Conservation (phyloP, 1,139 yeast genomes). For the Saccharomyces hybrid region DNA sequence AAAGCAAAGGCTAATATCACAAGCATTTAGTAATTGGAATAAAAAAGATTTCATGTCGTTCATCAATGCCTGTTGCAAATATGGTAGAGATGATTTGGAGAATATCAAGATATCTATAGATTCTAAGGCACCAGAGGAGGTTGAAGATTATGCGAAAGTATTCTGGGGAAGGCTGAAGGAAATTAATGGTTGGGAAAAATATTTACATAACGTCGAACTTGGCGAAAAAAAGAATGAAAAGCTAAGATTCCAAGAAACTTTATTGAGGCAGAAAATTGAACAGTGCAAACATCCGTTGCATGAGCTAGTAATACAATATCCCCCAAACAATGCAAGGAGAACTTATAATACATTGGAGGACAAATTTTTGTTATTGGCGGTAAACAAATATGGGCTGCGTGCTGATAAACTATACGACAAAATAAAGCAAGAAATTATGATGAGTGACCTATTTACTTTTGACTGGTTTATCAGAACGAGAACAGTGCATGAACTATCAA, state of each 20-base stretch:
- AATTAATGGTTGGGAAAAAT: constrained; percentile 81
- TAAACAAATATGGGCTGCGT: constrained; percentile 70
- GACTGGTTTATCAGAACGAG: constrained; percentile 88
- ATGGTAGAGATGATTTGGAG: constrained; percentile 59
- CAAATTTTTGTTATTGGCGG: constrained; percentile 65
- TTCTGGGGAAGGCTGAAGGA: constrained; percentile 70
- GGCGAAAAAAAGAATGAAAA: constrained; percentile 77
- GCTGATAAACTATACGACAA: constrained; percentile 64
- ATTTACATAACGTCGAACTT: constrained; percentile 74
- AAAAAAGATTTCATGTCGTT: constrained; percentile 84
- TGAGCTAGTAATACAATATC: constrained; percentile 69
- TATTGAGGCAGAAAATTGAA: constrained; percentile 58
- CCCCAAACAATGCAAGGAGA: constrained; percentile 86
- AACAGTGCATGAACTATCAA: constrained; percentile 72
- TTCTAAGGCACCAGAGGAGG: constrained; percentile 63
- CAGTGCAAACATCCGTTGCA: constrained; percentile 63
- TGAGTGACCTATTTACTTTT: constrained; percentile 69
- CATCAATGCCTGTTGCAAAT: constrained; percentile 70
- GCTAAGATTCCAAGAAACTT: constrained; percentile 54
- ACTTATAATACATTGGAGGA: constrained; percentile 83
- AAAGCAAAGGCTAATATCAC: constrained; percentile 52
- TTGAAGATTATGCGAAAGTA: constrained; percentile 54
- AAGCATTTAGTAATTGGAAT: constrained; percentile 76
- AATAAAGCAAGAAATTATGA: constrained; percentile 66
- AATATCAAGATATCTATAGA: constrained; percentile 60